Conservation (phyloP, 192 early-diverging fungal species). For the Rhizophagus prolifer region DNA sequence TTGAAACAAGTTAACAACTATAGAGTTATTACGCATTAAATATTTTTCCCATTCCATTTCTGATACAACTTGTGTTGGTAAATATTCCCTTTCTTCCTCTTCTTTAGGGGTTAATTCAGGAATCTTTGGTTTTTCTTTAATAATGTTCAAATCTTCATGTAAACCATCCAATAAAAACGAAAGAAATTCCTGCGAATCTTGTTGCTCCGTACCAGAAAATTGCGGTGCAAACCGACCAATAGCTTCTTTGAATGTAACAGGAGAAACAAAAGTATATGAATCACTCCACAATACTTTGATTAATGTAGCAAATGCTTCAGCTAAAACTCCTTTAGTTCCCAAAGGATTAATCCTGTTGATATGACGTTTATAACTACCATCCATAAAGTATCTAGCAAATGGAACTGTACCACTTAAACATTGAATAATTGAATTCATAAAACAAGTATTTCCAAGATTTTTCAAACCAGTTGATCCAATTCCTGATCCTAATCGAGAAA, state of each 20-base stretch:
- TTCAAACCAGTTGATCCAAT: conserved; percentile 72
- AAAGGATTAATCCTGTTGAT: conserved; percentile 68
- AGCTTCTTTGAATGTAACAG: conserved; percentile 72
- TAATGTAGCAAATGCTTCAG: conserved; percentile 75
- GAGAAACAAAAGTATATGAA: conserved; percentile 73
- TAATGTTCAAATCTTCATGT: conserved; percentile 89
- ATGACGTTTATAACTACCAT: conserved; percentile 59
- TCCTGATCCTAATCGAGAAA: conserved; percentile 46
- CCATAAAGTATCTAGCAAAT: conserved; percentile 70
- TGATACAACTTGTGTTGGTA: conserved; percentile 62
- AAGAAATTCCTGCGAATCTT: conserved; percentile 97
- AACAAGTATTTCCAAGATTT: conserved; percentile 86
- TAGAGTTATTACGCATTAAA: conserved; percentile 69
- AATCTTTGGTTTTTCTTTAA: conserved; percentile 43
- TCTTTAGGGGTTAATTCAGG: conserved; percentile 29
- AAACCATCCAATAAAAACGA: conserved; percentile 85
- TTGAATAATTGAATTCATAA: conserved; percentile 83
- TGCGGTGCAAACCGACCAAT: conserved; percentile 76
- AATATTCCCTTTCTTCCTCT: conserved; percentile 57
- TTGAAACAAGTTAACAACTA: conserved; percentile 91
- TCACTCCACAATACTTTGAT: conserved; percentile 83
- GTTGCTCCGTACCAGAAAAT: conserved; percentile 89
- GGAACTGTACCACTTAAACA: conserved; percentile 71
- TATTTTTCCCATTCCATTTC: conserved; percentile 76
- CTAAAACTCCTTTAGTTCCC: conserved; percentile 71